Base-by-base conservation (phyloP, 441 rosid genomes). In the Erysimum pusillum region DNA sequence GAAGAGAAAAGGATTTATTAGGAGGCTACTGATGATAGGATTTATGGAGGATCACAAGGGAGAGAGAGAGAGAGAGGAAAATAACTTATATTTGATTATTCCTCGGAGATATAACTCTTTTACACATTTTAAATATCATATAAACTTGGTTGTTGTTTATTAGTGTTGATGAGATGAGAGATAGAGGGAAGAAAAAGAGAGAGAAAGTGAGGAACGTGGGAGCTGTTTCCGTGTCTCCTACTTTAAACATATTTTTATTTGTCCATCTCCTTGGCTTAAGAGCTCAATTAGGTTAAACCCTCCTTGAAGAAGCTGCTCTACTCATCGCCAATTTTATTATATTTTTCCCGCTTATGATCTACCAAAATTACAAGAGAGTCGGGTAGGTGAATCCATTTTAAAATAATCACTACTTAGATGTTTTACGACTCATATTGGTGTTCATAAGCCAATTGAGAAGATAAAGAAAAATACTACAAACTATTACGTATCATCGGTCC, bases 201-300 rank as follows among this genome's bases (percentile, higher is more conserved):
- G 82, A 79, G 74, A 39, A 69, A 80, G 87, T 82, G 80, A 81
- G 80, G 93, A 94, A 94, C 97, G 95, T 90, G 97, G 91, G 91
- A 48, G 85, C 79, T 87, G 98, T 90, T 89, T 83, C 91, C 79
- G 85, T 89, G 97, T 91, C 96, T 87, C 91, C 91, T 89, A 86
- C 80, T 81, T 82, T 84, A 82, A 85, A 79, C 80, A 76, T 84
- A 56, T 61, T 48, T 71, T 67, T 32, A 75, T 61, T 76, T 66
- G 78, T 77, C 73, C 82, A 85, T 88, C 87, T 76, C 74, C 91
- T 91, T 87, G 93, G 91, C 91, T 89, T 81, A 74, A 69, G 93
- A 80, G 91, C 91, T 81, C 77, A 42, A 66, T 72, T 81, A 84
- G 81, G 59, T 57, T 75, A 46, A 57, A 11, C 79, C 53, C 79